Evolutionary conservation across 2,329 filamentous ascomycete genomes (phyloP).

Genomic region (Pseudopyricularia javanii): DNA sequence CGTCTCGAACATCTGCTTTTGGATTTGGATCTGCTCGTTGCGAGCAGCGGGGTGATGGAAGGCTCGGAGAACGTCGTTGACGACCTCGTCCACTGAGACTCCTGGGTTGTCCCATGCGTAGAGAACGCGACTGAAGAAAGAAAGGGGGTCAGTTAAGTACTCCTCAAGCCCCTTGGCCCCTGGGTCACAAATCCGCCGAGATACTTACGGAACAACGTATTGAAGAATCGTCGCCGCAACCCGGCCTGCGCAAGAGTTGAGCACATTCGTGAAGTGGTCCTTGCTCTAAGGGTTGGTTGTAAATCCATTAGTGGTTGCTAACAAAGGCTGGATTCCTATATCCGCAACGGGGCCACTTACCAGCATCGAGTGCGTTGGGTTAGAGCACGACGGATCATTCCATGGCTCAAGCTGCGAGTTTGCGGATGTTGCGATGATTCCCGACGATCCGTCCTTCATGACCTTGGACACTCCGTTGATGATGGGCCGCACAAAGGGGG

Average conservation of each 20-base stretch:
- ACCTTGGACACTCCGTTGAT: slow-evolving; percentile 77
- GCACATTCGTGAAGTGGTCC: slow-evolving; percentile 20
- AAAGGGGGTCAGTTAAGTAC: neutral
- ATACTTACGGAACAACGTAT: slow-evolving; percentile 65
- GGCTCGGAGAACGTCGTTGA: slow-evolving; percentile 66
- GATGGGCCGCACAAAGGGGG: slow-evolving; percentile 84
- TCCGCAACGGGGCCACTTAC: neutral
- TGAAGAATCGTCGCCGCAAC: slow-evolving; percentile 67
- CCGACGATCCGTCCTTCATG: slow-evolving; percentile 74
- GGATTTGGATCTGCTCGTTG: slow-evolving; percentile 64
- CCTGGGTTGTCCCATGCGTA: slow-evolving; percentile 88
- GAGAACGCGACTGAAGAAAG: slow-evolving; percentile 49
- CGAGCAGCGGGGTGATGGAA: slow-evolving; percentile 88
- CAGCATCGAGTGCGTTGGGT: slow-evolving; percentile 41
- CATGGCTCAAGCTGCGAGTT: slow-evolving; percentile 70
- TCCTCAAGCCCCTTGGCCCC: neutral
- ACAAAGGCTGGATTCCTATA: neutral
- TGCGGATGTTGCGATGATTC: slow-evolving; percentile 54
- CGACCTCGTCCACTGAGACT: slow-evolving; percentile 70
- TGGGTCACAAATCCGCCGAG: neutral
- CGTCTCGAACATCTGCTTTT: slow-evolving; percentile 77
- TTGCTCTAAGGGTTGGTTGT: neutral
- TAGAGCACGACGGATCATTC: slow-evolving; percentile 61
- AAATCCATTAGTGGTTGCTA: neutral
- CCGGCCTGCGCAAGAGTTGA: slow-evolving; percentile 66